Evolutionary conservation across 371 early-diverging fungal species (phyloP).

Genomic region (Synchytrium microbalum): DNA sequence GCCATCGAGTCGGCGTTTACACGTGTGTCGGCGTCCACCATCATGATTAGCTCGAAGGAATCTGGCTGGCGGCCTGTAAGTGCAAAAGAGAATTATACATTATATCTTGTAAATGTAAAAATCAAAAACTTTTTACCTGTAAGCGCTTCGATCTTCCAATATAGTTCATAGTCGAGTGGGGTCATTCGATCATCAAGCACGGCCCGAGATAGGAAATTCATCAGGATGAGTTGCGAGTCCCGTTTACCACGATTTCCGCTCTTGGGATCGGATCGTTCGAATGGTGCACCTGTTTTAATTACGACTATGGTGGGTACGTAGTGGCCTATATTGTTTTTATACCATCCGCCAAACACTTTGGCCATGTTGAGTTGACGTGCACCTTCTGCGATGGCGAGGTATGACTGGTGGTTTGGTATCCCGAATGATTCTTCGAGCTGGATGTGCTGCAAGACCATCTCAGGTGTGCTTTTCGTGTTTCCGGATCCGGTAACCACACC

Average conservation of each 20-base stretch:
- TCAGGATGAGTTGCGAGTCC: slow-evolving; percentile 96
- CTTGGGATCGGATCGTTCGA: slow-evolving; percentile 62
- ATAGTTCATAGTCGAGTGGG: slow-evolving; percentile 82
- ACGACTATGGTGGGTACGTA: slow-evolving; percentile 72
- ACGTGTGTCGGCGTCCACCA: slow-evolving; percentile 69
- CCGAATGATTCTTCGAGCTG: slow-evolving; percentile 11
- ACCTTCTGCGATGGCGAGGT: slow-evolving; percentile 67
- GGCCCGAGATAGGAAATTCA: slow-evolving; percentile 94
- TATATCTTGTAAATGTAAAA: too few species aligned
- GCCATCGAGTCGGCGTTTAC: slow-evolving; percentile 63
- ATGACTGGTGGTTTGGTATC: slow-evolving; percentile 50
- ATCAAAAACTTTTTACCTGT: slow-evolving; percentile 65
- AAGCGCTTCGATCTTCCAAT: slow-evolving; percentile 62
- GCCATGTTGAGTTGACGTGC: slow-evolving; percentile 68
- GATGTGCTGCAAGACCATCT: slow-evolving; percentile 28
- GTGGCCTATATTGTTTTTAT: slow-evolving; percentile 58
- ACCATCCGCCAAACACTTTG: slow-evolving; percentile 74
- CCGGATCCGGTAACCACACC: slow-evolving; percentile 63
- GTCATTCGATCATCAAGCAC: slow-evolving; percentile 70
- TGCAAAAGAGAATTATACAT: too few species aligned
- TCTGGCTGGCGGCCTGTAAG: too few species aligned
- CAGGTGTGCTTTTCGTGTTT: slow-evolving; percentile 6
- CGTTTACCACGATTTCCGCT: slow-evolving; percentile 99
- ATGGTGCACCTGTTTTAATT: slow-evolving; percentile 67
- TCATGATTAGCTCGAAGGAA: slow-evolving; percentile 56